A percentile compares a stretch with the other conserved stretches of the same genome.
phyloP scores from a whole-genome alignment of 2,329 filamentous ascomycete genomes.

The Clarireedia paspali region DNA sequence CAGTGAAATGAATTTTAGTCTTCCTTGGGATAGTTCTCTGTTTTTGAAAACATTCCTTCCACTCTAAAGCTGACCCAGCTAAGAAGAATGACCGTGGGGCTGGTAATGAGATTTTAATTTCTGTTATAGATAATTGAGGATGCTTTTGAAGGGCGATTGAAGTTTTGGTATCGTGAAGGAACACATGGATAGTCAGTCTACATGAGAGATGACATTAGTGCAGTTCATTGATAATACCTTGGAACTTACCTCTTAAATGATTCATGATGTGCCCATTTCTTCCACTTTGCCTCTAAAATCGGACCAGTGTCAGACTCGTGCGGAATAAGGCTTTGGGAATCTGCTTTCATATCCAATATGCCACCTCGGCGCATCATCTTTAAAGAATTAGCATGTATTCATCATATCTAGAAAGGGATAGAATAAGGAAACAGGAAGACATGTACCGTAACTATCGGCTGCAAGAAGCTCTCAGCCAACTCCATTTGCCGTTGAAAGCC shows the following conservation, averaged over 20 bases:
- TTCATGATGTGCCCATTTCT: conserved; percentile 54
- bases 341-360: not conserved
- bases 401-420: not conserved
- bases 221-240: conserved; percentile 13
- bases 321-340: not conserved
- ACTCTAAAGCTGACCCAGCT: no score
- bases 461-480: conserved; percentile 48
- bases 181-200: no score
- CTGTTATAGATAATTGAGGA: no score
- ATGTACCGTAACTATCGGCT: conserved; percentile 41
- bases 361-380: not conserved
- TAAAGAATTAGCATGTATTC: not conserved
- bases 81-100: no score
- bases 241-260: conserved; percentile 58
- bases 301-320: not conserved
- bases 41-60: no score
- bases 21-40: no score
- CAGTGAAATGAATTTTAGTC: no score
- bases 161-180: no score
- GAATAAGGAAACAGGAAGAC: not conserved
- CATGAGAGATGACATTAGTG: no score
- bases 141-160: no score
- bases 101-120: no score
- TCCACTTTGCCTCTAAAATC: conserved; percentile 46
- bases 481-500: conserved; percentile 53